A percentile compares a stretch with the other conserved stretches of the same genome.
Conservation (phyloP, 129 eudicot genomes). For the Solidago caesia region DNA sequence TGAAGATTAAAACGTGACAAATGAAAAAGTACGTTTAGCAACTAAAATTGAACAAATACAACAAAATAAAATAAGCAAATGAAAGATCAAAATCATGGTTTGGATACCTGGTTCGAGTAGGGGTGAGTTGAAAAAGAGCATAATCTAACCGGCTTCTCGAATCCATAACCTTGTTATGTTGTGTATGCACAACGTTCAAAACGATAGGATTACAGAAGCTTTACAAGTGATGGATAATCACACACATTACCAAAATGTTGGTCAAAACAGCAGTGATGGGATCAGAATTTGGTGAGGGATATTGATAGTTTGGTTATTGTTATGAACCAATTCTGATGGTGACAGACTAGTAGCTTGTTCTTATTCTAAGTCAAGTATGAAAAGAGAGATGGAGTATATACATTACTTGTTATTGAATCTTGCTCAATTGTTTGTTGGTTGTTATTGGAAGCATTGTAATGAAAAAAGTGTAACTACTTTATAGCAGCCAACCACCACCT, state of each 20-base stretch:
- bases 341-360: conserved; percentile 9
- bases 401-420: conserved; percentile 26
- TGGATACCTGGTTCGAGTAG: conserved; percentile 83
- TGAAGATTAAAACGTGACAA: neutral
- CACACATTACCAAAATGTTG: neutral
- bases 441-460: conserved; percentile 23
- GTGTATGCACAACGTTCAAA: conserved; percentile 8
- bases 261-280: neutral
- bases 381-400: neutral
- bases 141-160: conserved; percentile 58
- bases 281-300: conserved; percentile 23
- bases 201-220: conserved; percentile 11
- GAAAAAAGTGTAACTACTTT: conserved; percentile 13
- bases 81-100: neutral
- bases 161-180: conserved; percentile 45
- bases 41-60: neutral
- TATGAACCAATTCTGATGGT: conserved; percentile 22
- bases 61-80: neutral
- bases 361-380: neutral
- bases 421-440: conserved; percentile 24
- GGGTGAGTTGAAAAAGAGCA: conserved; percentile 81
- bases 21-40: neutral
- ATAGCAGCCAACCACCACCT: conserved; percentile 30
- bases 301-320: conserved; percentile 13
- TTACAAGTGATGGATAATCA: conserved; percentile 11